Evolutionary conservation across 208 protist species (phyloP).

Genomic region (Willaertia magna): DNA sequence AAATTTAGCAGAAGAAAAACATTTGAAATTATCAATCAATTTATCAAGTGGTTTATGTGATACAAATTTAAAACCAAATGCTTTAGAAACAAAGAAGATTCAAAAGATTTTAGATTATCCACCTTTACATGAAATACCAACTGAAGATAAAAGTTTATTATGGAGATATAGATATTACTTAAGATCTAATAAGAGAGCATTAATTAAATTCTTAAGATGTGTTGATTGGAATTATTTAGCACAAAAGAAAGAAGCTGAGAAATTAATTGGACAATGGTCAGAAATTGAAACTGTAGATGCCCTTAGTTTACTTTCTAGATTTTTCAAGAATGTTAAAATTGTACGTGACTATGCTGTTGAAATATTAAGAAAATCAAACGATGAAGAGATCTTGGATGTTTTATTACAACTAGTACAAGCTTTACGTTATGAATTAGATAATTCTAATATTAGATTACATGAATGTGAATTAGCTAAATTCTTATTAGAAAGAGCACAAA

Average conservation of each 20-base stretch:
- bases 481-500: background rate
- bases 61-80: background rate
- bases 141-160: constrained; percentile 70
- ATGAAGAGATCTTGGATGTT: constrained; percentile 35
- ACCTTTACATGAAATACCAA: constrained; percentile 6
- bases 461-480: constrained; percentile 7
- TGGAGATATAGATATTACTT: constrained; percentile 78
- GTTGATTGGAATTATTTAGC: constrained; percentile 64
- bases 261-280: constrained; percentile 13
- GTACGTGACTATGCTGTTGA: constrained; percentile 27
- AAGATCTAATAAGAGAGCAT: constrained; percentile 46
- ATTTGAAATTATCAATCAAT: background rate
- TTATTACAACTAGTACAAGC: constrained; percentile 32
- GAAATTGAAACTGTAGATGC: background rate
- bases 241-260: constrained; percentile 51
- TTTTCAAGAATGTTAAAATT: background rate
- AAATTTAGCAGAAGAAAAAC: background rate
- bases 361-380: constrained; percentile 15
- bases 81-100: background rate
- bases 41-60: background rate
- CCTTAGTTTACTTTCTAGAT: background rate
- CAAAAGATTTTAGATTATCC: background rate
- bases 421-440: constrained; percentile 14
- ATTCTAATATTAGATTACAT: constrained; percentile 14
- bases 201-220: constrained; percentile 71